phyloP scores from a whole-genome alignment of 306 rosid species.

The Inga leiocalycina region DNA sequence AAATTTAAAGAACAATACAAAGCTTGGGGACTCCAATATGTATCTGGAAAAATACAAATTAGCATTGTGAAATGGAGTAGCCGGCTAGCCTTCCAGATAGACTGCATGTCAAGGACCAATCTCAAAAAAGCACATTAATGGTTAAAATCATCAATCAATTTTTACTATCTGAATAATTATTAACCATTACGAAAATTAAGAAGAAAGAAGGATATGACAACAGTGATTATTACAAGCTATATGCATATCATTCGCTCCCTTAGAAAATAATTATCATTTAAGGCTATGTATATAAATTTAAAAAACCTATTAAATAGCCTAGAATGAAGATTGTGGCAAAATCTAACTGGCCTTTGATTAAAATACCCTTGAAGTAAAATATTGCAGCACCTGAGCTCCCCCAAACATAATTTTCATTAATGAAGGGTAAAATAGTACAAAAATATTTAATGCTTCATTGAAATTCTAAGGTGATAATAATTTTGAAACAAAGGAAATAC shows the following conservation, averaged over 20 bases:
- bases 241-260: background rate
- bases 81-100: conserved; percentile 21
- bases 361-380: background rate
- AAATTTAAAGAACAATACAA: conserved; percentile 87
- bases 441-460: background rate
- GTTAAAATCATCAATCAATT: conserved; percentile 11
- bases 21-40: conserved; percentile 92
- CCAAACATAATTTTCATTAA: background rate
- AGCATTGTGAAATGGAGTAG: conserved; percentile 40
- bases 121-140: conserved; percentile 19
- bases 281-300: background rate
- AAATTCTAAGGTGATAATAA: background rate
- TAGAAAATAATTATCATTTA: background rate
- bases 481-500: background rate
- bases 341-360: background rate
- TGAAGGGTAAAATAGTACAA: background rate
- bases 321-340: background rate
- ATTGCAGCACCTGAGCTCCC: background rate
- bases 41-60: conserved; percentile 66
- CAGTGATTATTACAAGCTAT: background rate
- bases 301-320: background rate
- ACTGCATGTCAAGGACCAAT: conserved; percentile 23
- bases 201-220: background rate
- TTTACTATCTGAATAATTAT: background rate
- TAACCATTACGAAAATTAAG: background rate